phyloP scores from a whole-genome alignment of 108 stramenopile species.

The Schizochytrium sp. region DNA sequence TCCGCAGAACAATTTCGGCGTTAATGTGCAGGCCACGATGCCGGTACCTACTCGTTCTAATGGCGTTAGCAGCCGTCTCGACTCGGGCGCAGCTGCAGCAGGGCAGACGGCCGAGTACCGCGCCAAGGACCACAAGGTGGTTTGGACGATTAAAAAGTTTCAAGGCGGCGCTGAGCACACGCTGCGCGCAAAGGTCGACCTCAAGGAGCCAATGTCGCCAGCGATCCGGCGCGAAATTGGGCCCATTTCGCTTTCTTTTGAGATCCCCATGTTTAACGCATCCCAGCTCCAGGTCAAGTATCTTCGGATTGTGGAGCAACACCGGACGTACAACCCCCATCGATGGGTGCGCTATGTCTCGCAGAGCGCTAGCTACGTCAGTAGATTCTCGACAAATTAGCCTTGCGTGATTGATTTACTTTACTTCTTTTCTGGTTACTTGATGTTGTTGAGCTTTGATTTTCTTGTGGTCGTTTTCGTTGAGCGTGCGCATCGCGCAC shows the following conservation, averaged over 20 bases:
- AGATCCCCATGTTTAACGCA: conserved; percentile 99
- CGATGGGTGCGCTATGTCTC: conserved; percentile 99
- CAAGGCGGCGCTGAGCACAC: conserved; percentile 88
- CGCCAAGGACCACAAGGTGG: conserved; percentile 63
- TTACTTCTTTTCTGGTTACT: background rate
- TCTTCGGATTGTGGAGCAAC: conserved; percentile 86
- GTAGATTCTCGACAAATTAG: conserved; percentile 56
- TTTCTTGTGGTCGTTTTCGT: too few relatives aligned
- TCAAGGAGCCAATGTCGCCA: conserved; percentile 64
- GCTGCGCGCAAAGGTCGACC: conserved; percentile 70
- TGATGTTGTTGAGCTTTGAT: too few relatives aligned
- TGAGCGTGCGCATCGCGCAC: too few relatives aligned
- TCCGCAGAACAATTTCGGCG: conserved; percentile 86
- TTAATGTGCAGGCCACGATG: conserved; percentile 78
- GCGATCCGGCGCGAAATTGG: conserved; percentile 81
- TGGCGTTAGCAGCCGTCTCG: conserved; percentile 35
- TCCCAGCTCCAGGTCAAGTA: conserved; percentile 92
- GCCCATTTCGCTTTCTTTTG: conserved; percentile 92
- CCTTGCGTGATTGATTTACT: background rate
- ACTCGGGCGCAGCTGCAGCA: conserved; percentile 29
- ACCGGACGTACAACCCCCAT: conserved; percentile 92
- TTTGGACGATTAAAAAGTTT: conserved; percentile 94
- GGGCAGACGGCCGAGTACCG: conserved; percentile 66
- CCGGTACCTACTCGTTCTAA: conserved; percentile 71
- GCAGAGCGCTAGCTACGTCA: conserved; percentile 88